phyloP scores from a whole-genome alignment of 371 early-diverging fungal genomes.

The Mortierella sp. region DNA sequence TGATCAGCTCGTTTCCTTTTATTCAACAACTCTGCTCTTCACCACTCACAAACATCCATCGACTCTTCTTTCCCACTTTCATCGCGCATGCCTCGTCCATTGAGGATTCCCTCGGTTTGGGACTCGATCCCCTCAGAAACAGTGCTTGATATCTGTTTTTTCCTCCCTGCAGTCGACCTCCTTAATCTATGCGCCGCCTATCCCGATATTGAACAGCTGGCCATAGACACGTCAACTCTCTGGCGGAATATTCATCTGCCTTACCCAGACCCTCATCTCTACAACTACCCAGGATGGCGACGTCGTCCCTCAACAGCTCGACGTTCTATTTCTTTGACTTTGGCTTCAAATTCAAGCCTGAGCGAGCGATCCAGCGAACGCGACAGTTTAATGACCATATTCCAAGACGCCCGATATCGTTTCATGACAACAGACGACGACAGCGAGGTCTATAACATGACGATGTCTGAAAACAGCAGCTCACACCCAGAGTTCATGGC shows the following conservation, averaged over 20 bases:
- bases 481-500: conserved; percentile 16
- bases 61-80: too few species aligned
- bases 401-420: conserved; percentile 24
- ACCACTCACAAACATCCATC: background rate
- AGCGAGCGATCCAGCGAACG: background rate
- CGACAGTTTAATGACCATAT: background rate
- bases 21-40: background rate
- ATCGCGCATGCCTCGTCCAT: background rate
- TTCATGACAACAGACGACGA: conserved; percentile 18
- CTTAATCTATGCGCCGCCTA: conserved; percentile 37
- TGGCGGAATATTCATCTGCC: conserved; percentile 36
- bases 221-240: conserved; percentile 8
- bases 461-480: conserved; percentile 11
- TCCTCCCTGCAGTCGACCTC: conserved; percentile 27
- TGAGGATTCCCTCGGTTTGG: conserved; percentile 21
- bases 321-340: background rate
- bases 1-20: background rate
- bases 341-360: background rate
- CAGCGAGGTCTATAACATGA: conserved; percentile 16
- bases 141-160: conserved; percentile 19
- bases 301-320: background rate
- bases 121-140: conserved; percentile 30
- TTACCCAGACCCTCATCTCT: conserved; percentile 33
- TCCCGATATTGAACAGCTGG: conserved; percentile 13
- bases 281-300: conserved; percentile 40